Evolutionary conservation across 495 filamentous ascomycete species (phyloP), one percentile per base, ranked within the genome.

Genomic region (Hyaloscypha bicolor): DNA sequence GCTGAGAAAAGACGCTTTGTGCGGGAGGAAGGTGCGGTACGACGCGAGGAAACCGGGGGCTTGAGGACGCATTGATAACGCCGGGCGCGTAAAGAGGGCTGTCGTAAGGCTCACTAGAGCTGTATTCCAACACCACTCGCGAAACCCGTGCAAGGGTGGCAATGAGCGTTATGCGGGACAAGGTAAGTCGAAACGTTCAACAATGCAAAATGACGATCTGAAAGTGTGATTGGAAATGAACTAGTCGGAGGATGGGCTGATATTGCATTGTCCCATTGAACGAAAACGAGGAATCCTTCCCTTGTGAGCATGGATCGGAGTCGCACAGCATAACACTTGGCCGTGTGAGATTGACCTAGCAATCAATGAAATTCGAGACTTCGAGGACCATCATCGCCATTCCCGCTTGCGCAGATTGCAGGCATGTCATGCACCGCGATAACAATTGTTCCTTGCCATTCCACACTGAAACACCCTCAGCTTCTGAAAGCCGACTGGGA

Each of bases 401-500:
- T 66, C 68, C 60, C 53, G 64, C 48, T 22, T 60, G 39, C 65
- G 65, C 30, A 29, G 65, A 71, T 68, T 65, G 57, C 69, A 71
- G 62, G 69, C 69, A 68, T 72, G 52, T 64, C 64, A 72, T 72
- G 70, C 67, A 72, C 51, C 45, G 57, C 67, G 67, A 72, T 69
- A 72, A 63, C 61, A 60, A 61, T 61, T 66, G 29, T 61, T 25
- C 30, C 45, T 55, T 37, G 30, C 31, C 66, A 62, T 35, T 32
- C 33, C 51, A 62, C 21, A 59, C 37, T 53, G 29, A 55, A 63
- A 62, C 60, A 77, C 68, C 51, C 62, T 56, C 66, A 58, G 76
- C 60, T 72, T 66, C 71, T 76, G 72, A 58, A 71, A 68, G 58
- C 53, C 74, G 65, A 77, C 69, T 78, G 73, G 73, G 71, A 66